Conservation (phyloP, 257 asterid genomes). For the Capsicum chinense region DNA sequence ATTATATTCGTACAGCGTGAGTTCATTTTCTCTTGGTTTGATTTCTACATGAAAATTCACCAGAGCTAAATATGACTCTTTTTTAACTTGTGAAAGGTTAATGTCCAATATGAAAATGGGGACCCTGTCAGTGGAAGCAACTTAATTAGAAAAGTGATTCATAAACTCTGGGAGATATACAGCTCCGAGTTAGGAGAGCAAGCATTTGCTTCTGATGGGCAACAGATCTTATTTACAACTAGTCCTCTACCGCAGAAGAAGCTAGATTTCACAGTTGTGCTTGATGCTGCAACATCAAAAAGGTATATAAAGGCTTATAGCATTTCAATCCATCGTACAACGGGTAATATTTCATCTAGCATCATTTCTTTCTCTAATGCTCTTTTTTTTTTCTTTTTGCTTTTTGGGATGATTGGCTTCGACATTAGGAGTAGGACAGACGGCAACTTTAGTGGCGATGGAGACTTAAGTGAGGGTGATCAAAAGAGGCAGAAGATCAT, state of each 20-base stretch:
- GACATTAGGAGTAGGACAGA: conserved; percentile 10
- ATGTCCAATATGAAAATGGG: conserved; percentile 44
- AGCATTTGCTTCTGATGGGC: conserved; percentile 51
- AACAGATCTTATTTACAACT: conserved; percentile 43
- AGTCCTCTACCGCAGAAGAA: conserved; percentile 48
- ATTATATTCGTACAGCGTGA: conserved; percentile 46
- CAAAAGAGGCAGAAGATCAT: conserved; percentile 49
- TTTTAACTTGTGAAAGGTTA: conserved; percentile 37
- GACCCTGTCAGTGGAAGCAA: conserved; percentile 36
- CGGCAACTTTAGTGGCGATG: conserved; percentile 5
- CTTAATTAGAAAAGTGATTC: conserved; percentile 45
- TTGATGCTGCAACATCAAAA: conserved; percentile 36
- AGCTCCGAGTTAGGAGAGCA: conserved; percentile 45
- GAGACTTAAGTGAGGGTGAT: conserved; percentile 39
- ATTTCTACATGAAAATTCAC: conserved; percentile 1
- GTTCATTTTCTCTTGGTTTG: conserved; percentile 27
- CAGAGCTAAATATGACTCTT: conserved; percentile 10
- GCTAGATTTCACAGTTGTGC: conserved; percentile 49
- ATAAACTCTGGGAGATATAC: conserved; percentile 41
- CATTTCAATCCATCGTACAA: neutral
- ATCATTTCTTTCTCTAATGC: neutral
- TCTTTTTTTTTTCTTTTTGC: neutral
- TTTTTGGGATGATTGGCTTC: conserved; percentile 1
- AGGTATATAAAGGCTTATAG: conserved; percentile 36
- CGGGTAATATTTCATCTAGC: neutral